Evolutionary conservation across 768 basidiomycete species (phyloP).

Genomic region (Mycena leptocephala): DNA sequence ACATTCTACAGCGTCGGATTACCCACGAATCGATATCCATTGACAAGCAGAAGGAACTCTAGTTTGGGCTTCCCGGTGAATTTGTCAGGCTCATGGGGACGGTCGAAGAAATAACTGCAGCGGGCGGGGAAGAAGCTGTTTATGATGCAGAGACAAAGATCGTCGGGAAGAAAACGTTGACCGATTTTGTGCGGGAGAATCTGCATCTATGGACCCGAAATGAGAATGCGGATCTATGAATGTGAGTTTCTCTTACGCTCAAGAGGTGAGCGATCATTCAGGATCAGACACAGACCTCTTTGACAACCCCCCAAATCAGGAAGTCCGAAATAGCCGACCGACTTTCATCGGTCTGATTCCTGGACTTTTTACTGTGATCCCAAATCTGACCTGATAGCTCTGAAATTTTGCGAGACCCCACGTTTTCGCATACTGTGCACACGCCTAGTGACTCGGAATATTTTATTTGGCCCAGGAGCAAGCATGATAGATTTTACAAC

Average conservation of each 20-base stretch:
- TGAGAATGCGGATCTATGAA: neutral
- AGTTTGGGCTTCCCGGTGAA: slow-evolving; percentile 14
- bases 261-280: too few relatives aligned
- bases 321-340: too few relatives aligned
- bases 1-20: slow-evolving; percentile 1
- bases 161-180: slow-evolving; percentile 13
- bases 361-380: too few relatives aligned
- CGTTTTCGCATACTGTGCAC: too few relatives aligned
- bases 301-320: too few relatives aligned
- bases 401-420: too few relatives aligned
- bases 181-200: slow-evolving; percentile 13
- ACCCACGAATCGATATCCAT: slow-evolving; percentile 15
- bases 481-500: too few relatives aligned
- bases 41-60: slow-evolving; percentile 8
- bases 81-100: slow-evolving; percentile 17
- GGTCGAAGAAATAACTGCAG: slow-evolving; percentile 17
- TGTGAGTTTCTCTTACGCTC: neutral
- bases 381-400: too few relatives aligned
- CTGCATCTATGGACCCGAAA: neutral
- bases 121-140: slow-evolving; percentile 13
- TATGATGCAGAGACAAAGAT: slow-evolving; percentile 15
- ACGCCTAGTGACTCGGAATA: too few relatives aligned
- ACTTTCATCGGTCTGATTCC: too few relatives aligned
- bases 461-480: too few relatives aligned
- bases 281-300: too few relatives aligned